A percentile compares a stretch with the other conserved stretches of the same genome.
Evolutionary conservation across 306 rosid species (phyloP).

Genomic region (Inga oerstediana): DNA sequence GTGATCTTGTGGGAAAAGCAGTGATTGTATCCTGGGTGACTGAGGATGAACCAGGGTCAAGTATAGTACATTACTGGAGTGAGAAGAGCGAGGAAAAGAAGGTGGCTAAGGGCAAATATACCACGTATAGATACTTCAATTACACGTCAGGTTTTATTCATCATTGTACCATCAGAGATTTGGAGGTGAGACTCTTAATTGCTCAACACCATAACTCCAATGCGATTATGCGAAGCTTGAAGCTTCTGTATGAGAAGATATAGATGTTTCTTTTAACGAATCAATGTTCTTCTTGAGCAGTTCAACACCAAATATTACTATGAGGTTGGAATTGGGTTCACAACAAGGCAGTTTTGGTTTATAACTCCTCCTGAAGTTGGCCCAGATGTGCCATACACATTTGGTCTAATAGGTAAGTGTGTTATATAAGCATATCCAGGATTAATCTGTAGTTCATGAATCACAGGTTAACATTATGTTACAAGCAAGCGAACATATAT

Average conservation of each 20-base stretch:
- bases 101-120: constrained; percentile 45
- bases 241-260: neutral
- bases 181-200: constrained; percentile 57
- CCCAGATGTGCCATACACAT: constrained; percentile 85
- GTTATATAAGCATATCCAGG: neutral
- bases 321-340: constrained; percentile 66
- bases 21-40: constrained; percentile 92
- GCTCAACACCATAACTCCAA: neutral
- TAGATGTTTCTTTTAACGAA: constrained; percentile 24
- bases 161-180: constrained; percentile 58
- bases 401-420: constrained; percentile 82
- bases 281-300: constrained; percentile 46
- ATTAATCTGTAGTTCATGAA: neutral
- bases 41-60: constrained; percentile 68
- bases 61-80: constrained; percentile 68
- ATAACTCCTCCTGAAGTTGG: constrained; percentile 82
- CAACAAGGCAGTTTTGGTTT: constrained; percentile 82
- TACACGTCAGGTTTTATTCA: constrained; percentile 91
- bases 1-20: constrained; percentile 74
- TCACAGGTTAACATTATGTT: neutral
- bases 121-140: constrained; percentile 67
- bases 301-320: constrained; percentile 80
- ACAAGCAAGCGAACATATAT: neutral
- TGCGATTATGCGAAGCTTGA: neutral
- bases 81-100: constrained; percentile 48